Conservation (phyloP, 148 eudicot species). For the Chenopodium formosanum region DNA sequence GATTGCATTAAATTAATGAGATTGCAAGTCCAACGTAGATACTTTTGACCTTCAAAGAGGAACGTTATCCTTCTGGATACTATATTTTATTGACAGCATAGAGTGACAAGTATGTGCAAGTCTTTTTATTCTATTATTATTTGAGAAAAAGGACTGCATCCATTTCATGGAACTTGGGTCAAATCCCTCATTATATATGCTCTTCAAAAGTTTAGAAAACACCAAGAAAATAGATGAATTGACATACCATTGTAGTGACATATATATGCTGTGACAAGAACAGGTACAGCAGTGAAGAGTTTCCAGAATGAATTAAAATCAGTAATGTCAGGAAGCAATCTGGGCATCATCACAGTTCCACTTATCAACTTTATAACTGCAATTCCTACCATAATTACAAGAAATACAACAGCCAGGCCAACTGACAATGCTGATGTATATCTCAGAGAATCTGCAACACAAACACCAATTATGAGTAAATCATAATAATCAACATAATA, state of each 20-base stretch:
- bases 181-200: neutral
- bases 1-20: neutral
- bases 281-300: conserved; percentile 76
- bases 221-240: neutral
- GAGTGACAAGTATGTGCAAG: neutral
- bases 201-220: neutral
- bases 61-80: neutral
- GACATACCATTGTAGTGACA: conserved; percentile 80
- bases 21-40: neutral
- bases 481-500: neutral
- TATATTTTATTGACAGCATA: neutral
- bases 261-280: conserved; percentile 70
- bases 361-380: conserved; percentile 41
- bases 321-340: conserved; percentile 51
- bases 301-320: conserved; percentile 55
- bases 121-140: neutral
- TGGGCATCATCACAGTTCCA: conserved; percentile 51
- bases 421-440: conserved; percentile 69
- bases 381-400: conserved; percentile 56
- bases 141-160: neutral
- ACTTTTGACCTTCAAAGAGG: neutral
- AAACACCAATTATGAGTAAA: conserved; percentile 2
- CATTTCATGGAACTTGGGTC: neutral
- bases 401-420: conserved; percentile 65
- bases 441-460: conserved; percentile 60